phyloP scores from a whole-genome alignment of 495 filamentous ascomycete species.

The Penicillium angulare region DNA sequence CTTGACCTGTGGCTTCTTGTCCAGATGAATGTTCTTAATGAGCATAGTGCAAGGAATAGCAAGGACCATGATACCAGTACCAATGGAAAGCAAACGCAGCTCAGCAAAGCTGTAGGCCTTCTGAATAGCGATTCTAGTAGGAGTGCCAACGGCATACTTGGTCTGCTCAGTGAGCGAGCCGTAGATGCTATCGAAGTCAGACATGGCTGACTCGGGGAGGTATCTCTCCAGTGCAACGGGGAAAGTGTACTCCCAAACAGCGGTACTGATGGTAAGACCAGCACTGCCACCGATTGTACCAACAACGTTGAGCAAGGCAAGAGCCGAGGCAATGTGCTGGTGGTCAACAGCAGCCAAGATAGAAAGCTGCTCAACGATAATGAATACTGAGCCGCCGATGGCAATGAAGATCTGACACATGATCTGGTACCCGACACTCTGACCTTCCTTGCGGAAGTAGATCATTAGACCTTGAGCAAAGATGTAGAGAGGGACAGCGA shows the following conservation, averaged over 20 bases:
- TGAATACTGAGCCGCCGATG: conserved; percentile 55
- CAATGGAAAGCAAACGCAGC: conserved; percentile 49
- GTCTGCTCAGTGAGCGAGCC: conserved; percentile 43
- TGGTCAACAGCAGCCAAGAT: conserved; percentile 62
- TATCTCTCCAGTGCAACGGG: conserved; percentile 48
- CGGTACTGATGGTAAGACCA: conserved; percentile 54
- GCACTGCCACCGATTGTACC: conserved; percentile 61
- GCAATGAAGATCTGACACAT: conserved; percentile 73
- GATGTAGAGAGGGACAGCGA: conserved; percentile 57
- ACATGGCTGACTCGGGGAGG: conserved; percentile 46
- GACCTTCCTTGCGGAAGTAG: conserved; percentile 57
- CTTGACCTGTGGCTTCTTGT: conserved; percentile 43
- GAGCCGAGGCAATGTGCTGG: conserved; percentile 59
- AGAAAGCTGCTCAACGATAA: conserved; percentile 62
- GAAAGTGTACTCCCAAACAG: conserved; percentile 63
- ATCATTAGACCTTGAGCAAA: conserved; percentile 57
- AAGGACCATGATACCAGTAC: conserved; percentile 39
- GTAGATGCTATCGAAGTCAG: conserved; percentile 50
- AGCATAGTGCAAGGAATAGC: conserved; percentile 39
- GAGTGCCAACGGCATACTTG: conserved; percentile 45
- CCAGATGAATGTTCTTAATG: conserved; percentile 55
- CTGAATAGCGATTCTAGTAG: conserved; percentile 49
- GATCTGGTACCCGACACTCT: conserved; percentile 60
- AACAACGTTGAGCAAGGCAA: conserved; percentile 61
- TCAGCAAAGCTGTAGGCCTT: conserved; percentile 54